These are phyloP conservation scores for Adenanthera pavonina DNA, from an alignment of 306 rosid genomes.

Conservation along the genomic window DNA sequence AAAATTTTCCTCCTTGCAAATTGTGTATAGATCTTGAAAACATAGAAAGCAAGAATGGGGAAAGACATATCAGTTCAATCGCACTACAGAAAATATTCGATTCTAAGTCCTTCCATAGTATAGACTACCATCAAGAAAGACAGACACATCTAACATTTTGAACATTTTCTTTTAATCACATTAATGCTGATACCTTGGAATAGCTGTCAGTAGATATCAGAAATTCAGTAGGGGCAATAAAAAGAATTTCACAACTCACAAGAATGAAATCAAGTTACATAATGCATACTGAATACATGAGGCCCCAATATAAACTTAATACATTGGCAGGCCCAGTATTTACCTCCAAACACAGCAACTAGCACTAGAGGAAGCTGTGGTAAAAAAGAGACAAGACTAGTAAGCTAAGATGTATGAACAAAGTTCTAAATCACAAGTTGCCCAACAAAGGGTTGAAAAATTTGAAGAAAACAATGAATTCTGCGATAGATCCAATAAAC, in stretches of 20 bases:
- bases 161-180: neutral
- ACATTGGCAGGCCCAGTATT: neutral
- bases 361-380: slow-evolving; percentile 78
- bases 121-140: too few relatives aligned
- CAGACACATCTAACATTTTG: too few relatives aligned
- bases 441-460: neutral
- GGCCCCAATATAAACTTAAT: neutral
- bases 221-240: neutral
- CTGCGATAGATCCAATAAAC: neutral
- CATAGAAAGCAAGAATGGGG: neutral
- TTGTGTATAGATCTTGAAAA: neutral
- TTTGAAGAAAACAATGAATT: slow-evolving; percentile 26
- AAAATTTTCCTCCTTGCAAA: neutral
- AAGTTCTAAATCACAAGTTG: slow-evolving; percentile 13
- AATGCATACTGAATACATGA: neutral
- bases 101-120: too few relatives aligned
- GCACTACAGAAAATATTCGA: neutral
- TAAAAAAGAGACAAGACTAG: slow-evolving; percentile 26
- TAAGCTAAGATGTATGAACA: slow-evolving; percentile 20
- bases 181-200: neutral
- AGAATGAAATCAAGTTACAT: neutral
- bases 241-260: neutral
- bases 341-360: slow-evolving; percentile 94
- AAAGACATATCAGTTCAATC: neutral
- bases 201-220: neutral